A percentile compares a stretch with the other conserved stretches of the same genome.
Evolutionary conservation across 345 rosid species (phyloP).

Genomic region (Aurinia saxatilis): DNA sequence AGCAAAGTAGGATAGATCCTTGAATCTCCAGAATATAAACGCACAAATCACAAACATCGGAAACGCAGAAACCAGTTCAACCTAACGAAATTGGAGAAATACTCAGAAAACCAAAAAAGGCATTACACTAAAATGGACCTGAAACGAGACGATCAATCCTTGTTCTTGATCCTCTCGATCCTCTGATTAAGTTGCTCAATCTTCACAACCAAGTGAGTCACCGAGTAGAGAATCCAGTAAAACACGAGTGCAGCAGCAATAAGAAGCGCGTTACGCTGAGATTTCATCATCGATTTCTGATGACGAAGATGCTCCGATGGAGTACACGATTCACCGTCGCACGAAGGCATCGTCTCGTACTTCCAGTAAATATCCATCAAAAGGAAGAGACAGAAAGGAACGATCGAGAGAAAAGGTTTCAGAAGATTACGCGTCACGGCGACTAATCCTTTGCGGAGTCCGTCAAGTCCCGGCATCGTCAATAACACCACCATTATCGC

Average conservation of each 20-base stretch:
- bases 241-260: conserved; percentile 68
- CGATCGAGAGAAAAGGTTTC: conserved; percentile 82
- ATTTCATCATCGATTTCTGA: conserved; percentile 88
- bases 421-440: conserved; percentile 84
- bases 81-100: background rate
- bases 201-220: conserved; percentile 57
- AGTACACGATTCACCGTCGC: conserved; percentile 66
- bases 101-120: background rate
- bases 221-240: conserved; percentile 78
- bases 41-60: background rate
- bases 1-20: background rate
- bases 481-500: conserved; percentile 81
- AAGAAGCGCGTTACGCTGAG: conserved; percentile 78
- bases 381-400: conserved; percentile 79
- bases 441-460: conserved; percentile 58
- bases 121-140: conserved; percentile 11
- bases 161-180: conserved; percentile 62
- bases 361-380: conserved; percentile 93
- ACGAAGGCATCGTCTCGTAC: conserved; percentile 73
- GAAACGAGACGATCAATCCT: conserved; percentile 22
- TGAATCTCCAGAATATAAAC: background rate
- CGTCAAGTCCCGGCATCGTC: conserved; percentile 80
- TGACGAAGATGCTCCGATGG: conserved; percentile 83
- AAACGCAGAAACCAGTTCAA: background rate
- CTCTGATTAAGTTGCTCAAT: conserved; percentile 69